Percentiles rank a stretch among this genome's conserved stretches.
These are phyloP conservation scores for Scopulariopsis brevicaulis DNA, from an alignment of 2,329 filamentous ascomycete species.

Conservation along the genomic window DNA sequence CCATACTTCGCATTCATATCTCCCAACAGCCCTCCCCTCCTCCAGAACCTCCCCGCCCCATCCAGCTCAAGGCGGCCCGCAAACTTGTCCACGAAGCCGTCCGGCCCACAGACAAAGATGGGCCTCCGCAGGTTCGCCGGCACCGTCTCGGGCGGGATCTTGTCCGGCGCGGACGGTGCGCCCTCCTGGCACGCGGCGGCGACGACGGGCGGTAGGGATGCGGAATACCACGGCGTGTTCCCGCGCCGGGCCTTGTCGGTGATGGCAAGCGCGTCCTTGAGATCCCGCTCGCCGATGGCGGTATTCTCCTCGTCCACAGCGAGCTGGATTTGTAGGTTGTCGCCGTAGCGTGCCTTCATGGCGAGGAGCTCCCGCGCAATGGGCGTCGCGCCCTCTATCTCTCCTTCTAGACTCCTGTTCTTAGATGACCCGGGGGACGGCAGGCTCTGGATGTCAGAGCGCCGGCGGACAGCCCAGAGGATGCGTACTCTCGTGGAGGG, in stretches of 20 bases:
- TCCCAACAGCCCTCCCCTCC: conserved; percentile 5
- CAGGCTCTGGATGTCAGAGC: conserved; percentile 34
- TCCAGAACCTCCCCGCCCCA: not conserved
- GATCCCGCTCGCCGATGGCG: conserved; percentile 43
- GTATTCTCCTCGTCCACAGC: conserved; percentile 72
- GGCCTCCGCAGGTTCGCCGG: conserved; percentile 16
- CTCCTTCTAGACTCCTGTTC: conserved; percentile 9
- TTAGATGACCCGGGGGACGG: not conserved
- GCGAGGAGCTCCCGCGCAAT: conserved; percentile 52
- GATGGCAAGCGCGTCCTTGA: conserved; percentile 24
- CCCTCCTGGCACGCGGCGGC: conserved; percentile 7
- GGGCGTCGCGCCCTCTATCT: conserved; percentile 22
- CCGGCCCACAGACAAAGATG: conserved; percentile 80
- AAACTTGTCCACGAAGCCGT: conserved; percentile 75
- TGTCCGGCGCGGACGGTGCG: conserved; percentile 14
- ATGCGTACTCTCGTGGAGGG: conserved; percentile 43
- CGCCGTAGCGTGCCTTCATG: conserved; percentile 45
- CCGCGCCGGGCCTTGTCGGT: not conserved
- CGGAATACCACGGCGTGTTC: not conserved
- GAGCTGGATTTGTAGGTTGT: conserved; percentile 55
- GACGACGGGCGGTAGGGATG: not conserved
- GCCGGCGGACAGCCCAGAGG: conserved; percentile 66
- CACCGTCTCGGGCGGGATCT: conserved; percentile 14
- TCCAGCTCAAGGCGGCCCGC: conserved; percentile 41
- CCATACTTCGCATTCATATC: conserved; percentile 5